Evolutionary conservation across 805 yeast genomes (phyloP), one percentile per base, ranked within the genome.

Genomic region (Wickerhamomyces ciferrii): DNA sequence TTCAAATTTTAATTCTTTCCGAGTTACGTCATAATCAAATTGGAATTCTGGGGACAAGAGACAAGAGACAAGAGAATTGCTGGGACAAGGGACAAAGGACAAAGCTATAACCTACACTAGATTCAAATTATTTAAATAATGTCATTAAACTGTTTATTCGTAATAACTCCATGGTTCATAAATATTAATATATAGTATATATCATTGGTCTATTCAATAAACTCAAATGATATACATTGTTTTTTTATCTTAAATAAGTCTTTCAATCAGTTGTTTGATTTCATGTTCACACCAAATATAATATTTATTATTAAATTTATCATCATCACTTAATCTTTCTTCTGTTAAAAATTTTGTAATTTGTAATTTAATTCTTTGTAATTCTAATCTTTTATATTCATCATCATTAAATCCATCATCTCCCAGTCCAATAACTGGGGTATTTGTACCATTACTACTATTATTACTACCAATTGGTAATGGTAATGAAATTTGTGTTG

Each of bases 271-370:
- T 27, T 55, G 55, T 47, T 54, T 56, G 27, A 59, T 61, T 39
- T 60, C 64, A 27, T 55, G 54, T 47, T 60, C 64, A 41, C 59
- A 49, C 6, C 50, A 36, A 21, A 56, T 53, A 45, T 60, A 60
- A 42, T 55, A 60, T 45, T 54, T 56, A 43, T 59, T 58, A 41
- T 56, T 59, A 49, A 58, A 60, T 6, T 58, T 58, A 42, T 60
- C 62, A 43, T 60, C 64, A 42, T 60, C 61, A 21, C 56, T 49
- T 13, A 60, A 43, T 44, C 63, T 53, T 48, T 60, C 64, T 27
- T 60, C 63, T 41, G 54, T 50, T 40, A 59, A 44, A 38, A 56
- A 60, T 46, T 54, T 58, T 1, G 60, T 48, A 21, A 60, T 59
- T 44, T 60, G 64, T 0, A 56, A 51, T 42, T 54, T 59, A 45